Percentiles rank a stretch among this genome's conserved stretches.
These are phyloP conservation scores for Cytospora piceae DNA, from an alignment of 2,329 filamentous ascomycete genomes.

Conservation along the genomic window DNA sequence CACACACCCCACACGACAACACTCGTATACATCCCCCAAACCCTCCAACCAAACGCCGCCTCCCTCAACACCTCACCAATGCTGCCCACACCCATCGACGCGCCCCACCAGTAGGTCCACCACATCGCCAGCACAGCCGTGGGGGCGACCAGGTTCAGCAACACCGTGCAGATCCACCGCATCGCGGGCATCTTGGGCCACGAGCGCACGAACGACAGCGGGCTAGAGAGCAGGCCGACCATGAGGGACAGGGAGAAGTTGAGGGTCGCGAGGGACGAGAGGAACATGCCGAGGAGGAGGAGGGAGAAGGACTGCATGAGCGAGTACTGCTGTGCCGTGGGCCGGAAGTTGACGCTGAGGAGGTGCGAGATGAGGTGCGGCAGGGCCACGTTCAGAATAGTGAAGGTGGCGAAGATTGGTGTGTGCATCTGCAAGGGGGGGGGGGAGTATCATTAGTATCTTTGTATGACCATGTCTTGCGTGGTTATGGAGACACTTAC, in stretches of 20 bases:
- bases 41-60: slow-evolving; percentile 85
- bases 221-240: slow-evolving; percentile 76
- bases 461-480: not conserved
- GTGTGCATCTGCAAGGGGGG: slow-evolving; percentile 56
- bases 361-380: slow-evolving; percentile 60
- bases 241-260: slow-evolving; percentile 93
- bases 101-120: slow-evolving; percentile 43
- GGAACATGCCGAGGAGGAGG: slow-evolving; percentile 87
- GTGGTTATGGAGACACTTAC: slow-evolving; percentile 51
- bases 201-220: slow-evolving; percentile 74
- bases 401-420: slow-evolving; percentile 61
- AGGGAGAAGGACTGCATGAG: slow-evolving; percentile 90
- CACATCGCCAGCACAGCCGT: slow-evolving; percentile 56
- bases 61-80: slow-evolving; percentile 66
- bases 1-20: slow-evolving; percentile 93
- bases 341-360: slow-evolving; percentile 54
- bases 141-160: slow-evolving; percentile 66
- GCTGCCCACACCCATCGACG: slow-evolving; percentile 34
- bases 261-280: slow-evolving; percentile 89
- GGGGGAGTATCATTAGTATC: slow-evolving; percentile 6
- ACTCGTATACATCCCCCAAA: slow-evolving; percentile 87
- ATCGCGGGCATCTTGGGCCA: slow-evolving; percentile 44
- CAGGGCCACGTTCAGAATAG: slow-evolving; percentile 57
- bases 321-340: slow-evolving; percentile 70
- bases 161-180: slow-evolving; percentile 48